Percentiles rank a stretch among this genome's conserved stretches.
phyloP scores from a whole-genome alignment of 257 asterid species.

The Plantago ovata region DNA sequence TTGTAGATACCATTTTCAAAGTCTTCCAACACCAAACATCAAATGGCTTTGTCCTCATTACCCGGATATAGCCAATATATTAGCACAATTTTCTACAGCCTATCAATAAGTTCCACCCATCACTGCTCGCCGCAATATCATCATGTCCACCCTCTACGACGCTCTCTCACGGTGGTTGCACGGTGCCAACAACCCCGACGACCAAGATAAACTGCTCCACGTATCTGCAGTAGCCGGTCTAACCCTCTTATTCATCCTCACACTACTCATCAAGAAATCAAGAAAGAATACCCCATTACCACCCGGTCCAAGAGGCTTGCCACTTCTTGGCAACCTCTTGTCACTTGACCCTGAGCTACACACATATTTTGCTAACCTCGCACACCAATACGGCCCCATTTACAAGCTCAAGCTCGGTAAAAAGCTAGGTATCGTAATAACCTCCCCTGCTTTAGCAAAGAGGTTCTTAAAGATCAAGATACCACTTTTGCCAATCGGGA shows the following conservation, averaged over 20 bases:
- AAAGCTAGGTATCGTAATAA: conserved; percentile 48
- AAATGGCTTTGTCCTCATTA: no score
- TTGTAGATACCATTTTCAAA: conserved; percentile 7
- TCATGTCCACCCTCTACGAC: conserved; percentile 3
- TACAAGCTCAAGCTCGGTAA: conserved; percentile 50
- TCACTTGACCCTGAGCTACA: conserved; percentile 79
- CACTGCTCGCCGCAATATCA: no score
- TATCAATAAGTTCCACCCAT: no score
- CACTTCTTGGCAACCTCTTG: conserved; percentile 62
- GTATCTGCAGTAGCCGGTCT: conserved; percentile 2
- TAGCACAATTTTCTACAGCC: no score
- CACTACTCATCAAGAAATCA: conserved; percentile 12
- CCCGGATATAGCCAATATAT: no score
- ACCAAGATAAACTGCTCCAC: not conserved
- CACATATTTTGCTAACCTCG: conserved; percentile 42
- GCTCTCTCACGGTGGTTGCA: not conserved
- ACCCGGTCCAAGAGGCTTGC: conserved; percentile 59
- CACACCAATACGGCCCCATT: conserved; percentile 53
- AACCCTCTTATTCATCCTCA: not conserved
- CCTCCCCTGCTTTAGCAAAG: conserved; percentile 49
- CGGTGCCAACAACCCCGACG: not conserved
- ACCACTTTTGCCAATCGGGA: conserved; percentile 67
- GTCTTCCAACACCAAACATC: not conserved
- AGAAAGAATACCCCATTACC: conserved; percentile 15
- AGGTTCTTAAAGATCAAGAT: conserved; percentile 67